Evolutionary conservation across 805 yeast species (phyloP), one percentile per base, ranked within the genome.

Genomic region (Metschnikowia peoriensis): DNA sequence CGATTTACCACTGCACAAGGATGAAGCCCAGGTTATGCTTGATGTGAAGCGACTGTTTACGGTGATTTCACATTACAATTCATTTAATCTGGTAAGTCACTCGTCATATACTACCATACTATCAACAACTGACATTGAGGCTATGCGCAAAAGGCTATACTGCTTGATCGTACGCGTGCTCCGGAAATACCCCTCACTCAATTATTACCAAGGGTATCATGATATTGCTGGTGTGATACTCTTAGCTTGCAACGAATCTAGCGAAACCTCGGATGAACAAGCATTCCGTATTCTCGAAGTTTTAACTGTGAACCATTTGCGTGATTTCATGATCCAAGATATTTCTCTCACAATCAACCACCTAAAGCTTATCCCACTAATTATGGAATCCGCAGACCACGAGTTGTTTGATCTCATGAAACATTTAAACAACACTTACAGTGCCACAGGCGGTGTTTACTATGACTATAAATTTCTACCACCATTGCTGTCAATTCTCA

Each of bases 171-270:
- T 79, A 12, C 71, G 73, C 16, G 73, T 90, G 2, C 72, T 94
- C 12, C 69, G 89, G 39, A 76, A 74, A 14, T 72, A 85, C 58
- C 92, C 92, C 0, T 61, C 67, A 4, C 71, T 92, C 41, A 75
- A 82, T 53, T 93, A 93, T 67, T 93, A 91, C 66, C 99, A 93
- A 69, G 99, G 99, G 0, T 89, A 80, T 66, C 98, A 93, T 67
- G 98, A 94, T 61, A 74, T 94, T 17, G 91, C 89, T 1, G 77
- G 88, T 38, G 77, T 88, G 5, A 72, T 88, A 7, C 69, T 88
- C 5, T 64, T 86, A 15, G 80, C 86, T 1, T 81, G 83, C 57
- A 63, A 61, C 38, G 61, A 63, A 16, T 55, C 53, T 8, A 27
- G 35, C 11, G 56, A 56, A 4, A 40, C 15, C 38, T 49, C 62